Evolutionary conservation across 257 asterid genomes (phyloP).

Genomic region (Plantago ovata): DNA sequence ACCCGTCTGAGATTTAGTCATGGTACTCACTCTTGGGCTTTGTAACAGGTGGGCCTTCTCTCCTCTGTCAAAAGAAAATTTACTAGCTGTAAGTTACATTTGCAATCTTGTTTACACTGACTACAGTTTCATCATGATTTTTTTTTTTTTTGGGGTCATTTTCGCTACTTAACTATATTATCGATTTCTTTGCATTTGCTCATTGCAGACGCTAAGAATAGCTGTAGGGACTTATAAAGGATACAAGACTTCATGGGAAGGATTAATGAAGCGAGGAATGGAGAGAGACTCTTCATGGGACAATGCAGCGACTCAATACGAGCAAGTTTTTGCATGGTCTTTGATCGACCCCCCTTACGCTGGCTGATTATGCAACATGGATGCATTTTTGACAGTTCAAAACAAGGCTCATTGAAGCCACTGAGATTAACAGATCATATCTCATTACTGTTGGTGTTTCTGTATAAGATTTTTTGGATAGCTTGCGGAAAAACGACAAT

Average conservation of each 20-base stretch:
- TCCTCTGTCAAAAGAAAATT: constrained; percentile 64
- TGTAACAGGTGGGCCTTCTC: constrained; percentile 88
- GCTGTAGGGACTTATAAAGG: constrained; percentile 58
- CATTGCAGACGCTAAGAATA: constrained; percentile 50
- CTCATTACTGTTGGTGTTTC: constrained; percentile 5
- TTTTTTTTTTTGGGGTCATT: not conserved
- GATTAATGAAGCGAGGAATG: constrained; percentile 89
- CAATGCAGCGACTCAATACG: constrained; percentile 78
- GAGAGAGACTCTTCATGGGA: constrained; percentile 81
- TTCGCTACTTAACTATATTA: not conserved
- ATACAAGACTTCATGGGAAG: constrained; percentile 80
- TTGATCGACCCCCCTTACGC: constrained; percentile 75
- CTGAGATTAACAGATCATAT: not conserved
- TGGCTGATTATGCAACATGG: constrained; percentile 33
- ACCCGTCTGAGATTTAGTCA: not conserved
- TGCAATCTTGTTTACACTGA: not conserved
- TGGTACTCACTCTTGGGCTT: constrained; percentile 4
- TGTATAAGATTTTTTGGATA: not conserved
- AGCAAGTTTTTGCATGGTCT: constrained; percentile 83
- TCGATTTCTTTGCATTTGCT: not conserved
- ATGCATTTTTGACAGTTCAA: not conserved
- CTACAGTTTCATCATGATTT: not conserved
- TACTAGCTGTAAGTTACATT: constrained; percentile 62
- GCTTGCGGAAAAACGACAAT: not conserved
- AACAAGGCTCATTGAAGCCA: not conserved